phyloP scores from a whole-genome alignment of 768 basidiomycete genomes.

The Suillus cothurnatus region DNA sequence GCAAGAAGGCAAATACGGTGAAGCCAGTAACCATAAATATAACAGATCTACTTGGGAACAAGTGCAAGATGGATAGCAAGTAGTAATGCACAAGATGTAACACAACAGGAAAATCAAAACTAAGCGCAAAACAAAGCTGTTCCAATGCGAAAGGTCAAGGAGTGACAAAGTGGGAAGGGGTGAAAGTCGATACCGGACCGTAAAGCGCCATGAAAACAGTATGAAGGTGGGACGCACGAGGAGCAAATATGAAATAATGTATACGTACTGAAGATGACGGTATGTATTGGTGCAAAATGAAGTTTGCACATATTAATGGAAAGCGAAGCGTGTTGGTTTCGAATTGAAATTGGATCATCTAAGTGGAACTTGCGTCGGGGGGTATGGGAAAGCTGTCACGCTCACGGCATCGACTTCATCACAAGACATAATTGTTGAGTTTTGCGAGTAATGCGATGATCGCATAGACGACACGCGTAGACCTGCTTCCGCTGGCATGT shows the following conservation, averaged over 20 bases:
- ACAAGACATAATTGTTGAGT: conserved; percentile 21
- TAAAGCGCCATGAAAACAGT: not conserved
- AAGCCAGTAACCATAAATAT: not conserved
- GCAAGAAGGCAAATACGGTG: not conserved
- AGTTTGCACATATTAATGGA: conserved; percentile 1
- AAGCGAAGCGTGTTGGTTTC: not conserved
- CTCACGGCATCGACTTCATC: conserved; percentile 30
- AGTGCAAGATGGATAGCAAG: not conserved
- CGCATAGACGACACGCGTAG: conserved; percentile 62
- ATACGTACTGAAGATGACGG: conserved; percentile 15
- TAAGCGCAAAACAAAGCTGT: conserved; percentile 12
- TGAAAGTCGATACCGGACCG: conserved; percentile 7
- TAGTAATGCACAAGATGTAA: conserved; percentile 8
- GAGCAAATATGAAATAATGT: conserved; percentile 12
- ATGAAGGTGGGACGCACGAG: not conserved
- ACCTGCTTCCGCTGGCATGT: conserved; percentile 47
- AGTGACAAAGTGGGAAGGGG: conserved; percentile 11
- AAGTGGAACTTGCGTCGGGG: conserved; percentile 22
- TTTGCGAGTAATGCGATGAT: conserved; percentile 44
- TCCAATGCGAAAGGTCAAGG: conserved; percentile 8
- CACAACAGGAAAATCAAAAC: conserved; percentile 14
- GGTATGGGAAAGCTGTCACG: conserved; percentile 33
- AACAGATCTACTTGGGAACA: not conserved
- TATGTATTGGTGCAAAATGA: conserved; percentile 11
- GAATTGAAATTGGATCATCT: conserved; percentile 12